These are phyloP conservation scores for Ganoderma lucidum DNA, from an alignment of 1,284 basidiomycete genomes.

Conservation along the genomic window DNA sequence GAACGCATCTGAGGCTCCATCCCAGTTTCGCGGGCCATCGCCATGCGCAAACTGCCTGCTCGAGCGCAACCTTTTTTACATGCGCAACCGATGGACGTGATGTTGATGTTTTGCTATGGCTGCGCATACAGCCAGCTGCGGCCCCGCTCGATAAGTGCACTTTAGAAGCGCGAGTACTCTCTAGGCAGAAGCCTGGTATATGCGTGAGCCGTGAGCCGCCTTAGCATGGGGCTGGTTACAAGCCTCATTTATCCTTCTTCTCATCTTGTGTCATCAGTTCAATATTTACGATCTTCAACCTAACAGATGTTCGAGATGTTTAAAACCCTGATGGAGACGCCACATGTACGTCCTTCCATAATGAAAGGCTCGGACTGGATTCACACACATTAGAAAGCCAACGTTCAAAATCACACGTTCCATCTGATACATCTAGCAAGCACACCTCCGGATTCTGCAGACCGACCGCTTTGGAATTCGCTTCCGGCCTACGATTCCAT, in stretches of 20 bases:
- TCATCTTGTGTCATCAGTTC: not conserved
- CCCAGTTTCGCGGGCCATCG: too few relatives aligned
- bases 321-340: constrained; percentile 36
- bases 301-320: constrained; percentile 65
- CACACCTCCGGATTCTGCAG: constrained; percentile 59
- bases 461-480: constrained; percentile 64
- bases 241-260: too few relatives aligned
- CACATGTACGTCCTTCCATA: constrained; percentile 13
- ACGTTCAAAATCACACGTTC: constrained; percentile 37
- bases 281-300: not conserved
- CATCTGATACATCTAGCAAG: constrained; percentile 73
- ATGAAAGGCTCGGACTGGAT: constrained; percentile 20
- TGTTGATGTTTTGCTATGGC: too few relatives aligned
- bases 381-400: constrained; percentile 33
- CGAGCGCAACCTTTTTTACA: too few relatives aligned
- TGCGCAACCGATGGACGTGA: too few relatives aligned
- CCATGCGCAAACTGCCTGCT: too few relatives aligned
- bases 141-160: too few relatives aligned
- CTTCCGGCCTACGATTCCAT: constrained; percentile 60
- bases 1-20: not conserved
- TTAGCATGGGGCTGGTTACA: too few relatives aligned
- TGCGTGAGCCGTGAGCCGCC: too few relatives aligned
- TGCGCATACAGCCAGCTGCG: too few relatives aligned
- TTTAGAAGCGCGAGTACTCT: too few relatives aligned
- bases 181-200: too few relatives aligned